Evolutionary conservation across 495 filamentous ascomycete genomes (phyloP).

Genomic region (Neurospora sp.): DNA sequence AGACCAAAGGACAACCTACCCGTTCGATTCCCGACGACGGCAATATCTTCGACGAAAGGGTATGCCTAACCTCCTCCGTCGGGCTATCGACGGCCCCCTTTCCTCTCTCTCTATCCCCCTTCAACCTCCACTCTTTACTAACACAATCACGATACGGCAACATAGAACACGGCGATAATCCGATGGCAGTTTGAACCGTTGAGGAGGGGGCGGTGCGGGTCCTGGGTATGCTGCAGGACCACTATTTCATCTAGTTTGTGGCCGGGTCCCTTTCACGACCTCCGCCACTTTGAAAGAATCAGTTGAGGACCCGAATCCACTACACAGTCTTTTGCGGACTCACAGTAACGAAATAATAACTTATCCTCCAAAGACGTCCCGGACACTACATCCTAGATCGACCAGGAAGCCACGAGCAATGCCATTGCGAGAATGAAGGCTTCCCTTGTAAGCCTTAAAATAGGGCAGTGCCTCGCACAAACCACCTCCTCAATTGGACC

Average conservation of each 20-base stretch:
- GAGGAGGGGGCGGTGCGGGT: not conserved
- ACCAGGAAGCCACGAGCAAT: constrained; percentile 50
- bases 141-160: too few relatives aligned
- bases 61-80: not conserved
- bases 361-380: constrained; percentile 53
- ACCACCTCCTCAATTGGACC: constrained; percentile 50
- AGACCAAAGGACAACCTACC: not conserved
- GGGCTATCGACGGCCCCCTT: not conserved
- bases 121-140: not conserved
- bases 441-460: constrained; percentile 53
- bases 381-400: constrained; percentile 43
- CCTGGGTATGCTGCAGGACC: not conserved
- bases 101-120: not conserved
- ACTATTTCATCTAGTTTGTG: not conserved
- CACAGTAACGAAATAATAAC: constrained; percentile 60
- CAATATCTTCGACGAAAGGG: not conserved
- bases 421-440: constrained; percentile 38
- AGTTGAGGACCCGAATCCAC: too few relatives aligned
- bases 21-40: not conserved
- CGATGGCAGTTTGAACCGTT: too few relatives aligned
- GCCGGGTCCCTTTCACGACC: constrained; percentile 33
- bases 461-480: constrained; percentile 61
- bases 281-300: constrained; percentile 32
- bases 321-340: constrained; percentile 16
- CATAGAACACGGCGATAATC: too few relatives aligned